Evolutionary conservation across 2,329 filamentous ascomycete genomes (phyloP), one percentile per base, ranked within the genome.

Genomic region (Mollisiaceae sp.): DNA sequence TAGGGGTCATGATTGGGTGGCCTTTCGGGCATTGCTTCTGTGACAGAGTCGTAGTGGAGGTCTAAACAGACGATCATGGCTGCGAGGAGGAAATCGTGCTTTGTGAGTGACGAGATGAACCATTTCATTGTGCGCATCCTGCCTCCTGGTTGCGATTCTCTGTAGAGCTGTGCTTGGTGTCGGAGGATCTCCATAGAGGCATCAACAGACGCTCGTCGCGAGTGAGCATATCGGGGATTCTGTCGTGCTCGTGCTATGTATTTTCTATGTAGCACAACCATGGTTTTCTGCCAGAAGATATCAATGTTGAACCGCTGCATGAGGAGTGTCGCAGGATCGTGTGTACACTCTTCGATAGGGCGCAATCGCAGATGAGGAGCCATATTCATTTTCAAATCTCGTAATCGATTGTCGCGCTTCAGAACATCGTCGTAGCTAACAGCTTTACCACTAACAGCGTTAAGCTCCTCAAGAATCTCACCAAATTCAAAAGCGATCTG

Each of bases 261-360:
- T 69, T 93, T 93, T 59, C 93, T 86, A 77, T 99, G 95, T 45
- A 99, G 85, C 24, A 97, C 86, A 73, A 93, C 96, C 72, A 97
- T 85, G 20, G 93, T 91, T 79, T 97, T 97, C 69, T 96, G 89
- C 75, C 93, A 97, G 5, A 97, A 80, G 59, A 95, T 89, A 67
- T 95, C 92, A 38, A 97, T 81, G 64, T 91, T 91, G 75, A 93
- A 94, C 35, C 94, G 89, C 60, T 94, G 91, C 81, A 97, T 90
- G 65, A 97, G 89, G 66, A 95, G 85, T 32, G 92, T 91, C 77
- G 95, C 88, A 20, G 96, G 89, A 72, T 97, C 94, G 56, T 89
- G 83, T 4, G 87, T 89, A 50, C 85, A 87, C 63, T 92, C 90
- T 65, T 94, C 90, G 65, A 97, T 83, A 0, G 89, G 84, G 38